These are phyloP conservation scores for Iberis pinnata DNA, from an alignment of 345 rosid genomes.

Conservation along the genomic window DNA sequence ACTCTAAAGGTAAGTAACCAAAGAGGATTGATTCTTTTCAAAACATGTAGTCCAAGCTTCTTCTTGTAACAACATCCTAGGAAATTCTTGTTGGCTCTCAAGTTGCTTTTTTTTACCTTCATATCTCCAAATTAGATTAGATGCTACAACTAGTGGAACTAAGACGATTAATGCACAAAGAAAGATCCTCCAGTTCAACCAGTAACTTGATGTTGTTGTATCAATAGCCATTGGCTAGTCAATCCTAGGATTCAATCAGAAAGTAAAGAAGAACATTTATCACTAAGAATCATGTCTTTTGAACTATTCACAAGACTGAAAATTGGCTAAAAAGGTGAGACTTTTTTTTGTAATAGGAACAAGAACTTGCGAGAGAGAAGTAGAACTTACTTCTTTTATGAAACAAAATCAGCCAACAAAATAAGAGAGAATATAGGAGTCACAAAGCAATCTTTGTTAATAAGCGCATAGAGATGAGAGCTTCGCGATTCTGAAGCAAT, in stretches of 20 bases:
- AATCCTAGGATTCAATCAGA: conserved; percentile 9
- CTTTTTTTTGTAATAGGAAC: too few relatives aligned
- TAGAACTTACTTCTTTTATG: too few relatives aligned
- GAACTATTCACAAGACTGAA: too few relatives aligned
- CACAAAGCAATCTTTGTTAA: too few relatives aligned
- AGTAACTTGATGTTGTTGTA: conserved; percentile 59
- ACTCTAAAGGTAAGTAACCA: conserved; percentile 71
- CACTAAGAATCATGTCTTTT: too few relatives aligned
- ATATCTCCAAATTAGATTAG: conserved; percentile 50
- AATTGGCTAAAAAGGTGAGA: too few relatives aligned
- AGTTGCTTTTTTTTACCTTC: conserved; percentile 40
- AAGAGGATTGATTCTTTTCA: conserved; percentile 48
- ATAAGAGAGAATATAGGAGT: too few relatives aligned
- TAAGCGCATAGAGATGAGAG: too few relatives aligned
- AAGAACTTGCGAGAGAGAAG: too few relatives aligned
- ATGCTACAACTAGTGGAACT: conserved; percentile 32
- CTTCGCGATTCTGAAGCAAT: too few relatives aligned
- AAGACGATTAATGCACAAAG: conserved; percentile 59
- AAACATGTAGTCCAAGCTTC: conserved; percentile 79
- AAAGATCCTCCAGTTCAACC: conserved; percentile 88
- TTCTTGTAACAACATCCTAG: conserved; percentile 50
- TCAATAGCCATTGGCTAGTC: conserved; percentile 47
- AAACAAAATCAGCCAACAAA: too few relatives aligned
- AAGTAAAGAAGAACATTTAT: background rate
- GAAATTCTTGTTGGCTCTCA: conserved; percentile 26